Evolutionary conservation across 495 filamentous ascomycete species (phyloP).

Genomic region (Glutinoglossum americanum): DNA sequence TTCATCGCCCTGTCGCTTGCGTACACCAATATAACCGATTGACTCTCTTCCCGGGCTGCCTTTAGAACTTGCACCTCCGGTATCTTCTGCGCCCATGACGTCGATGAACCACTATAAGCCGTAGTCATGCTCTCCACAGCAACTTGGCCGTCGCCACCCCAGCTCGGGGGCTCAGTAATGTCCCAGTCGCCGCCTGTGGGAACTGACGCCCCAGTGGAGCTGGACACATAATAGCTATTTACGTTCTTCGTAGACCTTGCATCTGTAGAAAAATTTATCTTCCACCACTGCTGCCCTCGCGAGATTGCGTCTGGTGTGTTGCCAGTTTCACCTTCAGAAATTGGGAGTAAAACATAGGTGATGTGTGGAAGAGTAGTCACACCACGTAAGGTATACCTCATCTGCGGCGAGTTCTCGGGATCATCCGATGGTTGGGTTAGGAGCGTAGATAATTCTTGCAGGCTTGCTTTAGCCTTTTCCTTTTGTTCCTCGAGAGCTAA

Average conservation of each 20-base stretch:
- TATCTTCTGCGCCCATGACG: constrained; percentile 17
- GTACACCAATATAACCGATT: constrained; percentile 27
- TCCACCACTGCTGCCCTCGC: constrained; percentile 28
- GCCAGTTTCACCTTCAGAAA: neutral
- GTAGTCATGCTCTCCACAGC: neutral
- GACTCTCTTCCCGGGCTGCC: constrained; percentile 29
- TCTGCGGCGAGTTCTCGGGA: neutral
- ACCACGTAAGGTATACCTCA: constrained; percentile 28
- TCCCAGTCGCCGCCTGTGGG: neutral
- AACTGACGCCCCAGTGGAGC: neutral
- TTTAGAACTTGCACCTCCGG: constrained; percentile 28
- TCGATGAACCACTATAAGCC: neutral
- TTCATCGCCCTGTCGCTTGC: constrained; percentile 22
- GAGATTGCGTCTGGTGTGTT: constrained; percentile 1
- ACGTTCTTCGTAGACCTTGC: constrained; percentile 13
- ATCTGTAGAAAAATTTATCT: constrained; percentile 29
- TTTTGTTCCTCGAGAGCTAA: constrained; percentile 32
- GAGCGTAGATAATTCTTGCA: constrained; percentile 29
- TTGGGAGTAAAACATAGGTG: constrained; percentile 23
- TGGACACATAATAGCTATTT: neutral
- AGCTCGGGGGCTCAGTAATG: neutral
- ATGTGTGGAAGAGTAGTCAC: constrained; percentile 29
- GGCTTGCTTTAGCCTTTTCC: constrained; percentile 22
- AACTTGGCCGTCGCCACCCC: neutral
- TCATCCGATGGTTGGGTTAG: constrained; percentile 26